Conservation (phyloP, 2,329 filamentous ascomycete genomes). For the Exophiala calicioides region DNA sequence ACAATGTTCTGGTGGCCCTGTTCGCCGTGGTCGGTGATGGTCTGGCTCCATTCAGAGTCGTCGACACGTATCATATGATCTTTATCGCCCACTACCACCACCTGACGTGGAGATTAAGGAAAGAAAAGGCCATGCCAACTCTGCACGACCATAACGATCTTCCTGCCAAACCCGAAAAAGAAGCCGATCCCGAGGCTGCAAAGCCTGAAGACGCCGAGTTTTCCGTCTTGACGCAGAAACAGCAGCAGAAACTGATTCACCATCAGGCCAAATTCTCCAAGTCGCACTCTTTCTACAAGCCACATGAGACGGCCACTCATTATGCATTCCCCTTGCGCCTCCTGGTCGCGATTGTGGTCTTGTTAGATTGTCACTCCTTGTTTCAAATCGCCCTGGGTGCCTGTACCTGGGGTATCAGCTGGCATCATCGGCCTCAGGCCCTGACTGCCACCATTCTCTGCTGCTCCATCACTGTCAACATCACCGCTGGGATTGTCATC, state of each 20-base stretch:
- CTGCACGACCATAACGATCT: conserved; percentile 70
- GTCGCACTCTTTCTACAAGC: conserved; percentile 86
- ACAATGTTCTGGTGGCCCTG: conserved; percentile 69
- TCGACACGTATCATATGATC: conserved; percentile 87
- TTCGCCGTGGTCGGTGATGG: conserved; percentile 72
- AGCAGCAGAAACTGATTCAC: conserved; percentile 70
- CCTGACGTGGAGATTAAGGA: conserved; percentile 65
- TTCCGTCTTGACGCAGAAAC: conserved; percentile 43
- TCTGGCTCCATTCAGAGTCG: conserved; percentile 70
- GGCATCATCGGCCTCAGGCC: conserved; percentile 67
- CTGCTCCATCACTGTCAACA: conserved; percentile 75
- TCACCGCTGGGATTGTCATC: conserved; percentile 74
- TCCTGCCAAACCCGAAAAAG: conserved; percentile 48
- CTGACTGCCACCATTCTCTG: conserved; percentile 80
- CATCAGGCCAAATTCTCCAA: conserved; percentile 79
- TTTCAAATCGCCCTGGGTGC: conserved; percentile 78
- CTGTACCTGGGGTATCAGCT: conserved; percentile 76
- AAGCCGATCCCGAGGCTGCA: conserved; percentile 48
- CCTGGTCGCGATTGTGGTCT: conserved; percentile 73
- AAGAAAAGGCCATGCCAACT: conserved; percentile 62
- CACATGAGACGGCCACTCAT: conserved; percentile 81
- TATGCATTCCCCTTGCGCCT: conserved; percentile 73
- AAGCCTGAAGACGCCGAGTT: conserved; percentile 32
- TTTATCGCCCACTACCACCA: conserved; percentile 74
- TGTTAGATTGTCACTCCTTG: conserved; percentile 76